Conservation (phyloP, 306 rosid genomes). For the Myrica gale region DNA sequence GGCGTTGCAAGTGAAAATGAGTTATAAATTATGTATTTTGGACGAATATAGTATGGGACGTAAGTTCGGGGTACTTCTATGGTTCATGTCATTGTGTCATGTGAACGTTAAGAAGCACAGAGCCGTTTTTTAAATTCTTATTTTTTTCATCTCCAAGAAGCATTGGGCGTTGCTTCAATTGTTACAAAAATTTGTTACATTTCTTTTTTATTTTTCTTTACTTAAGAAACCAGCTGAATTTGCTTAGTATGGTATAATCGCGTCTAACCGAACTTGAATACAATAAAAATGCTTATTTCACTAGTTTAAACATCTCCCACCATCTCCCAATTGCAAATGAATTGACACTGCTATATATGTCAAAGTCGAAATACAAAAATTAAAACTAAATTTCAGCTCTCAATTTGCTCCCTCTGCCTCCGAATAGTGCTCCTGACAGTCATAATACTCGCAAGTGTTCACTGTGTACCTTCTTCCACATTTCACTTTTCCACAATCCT, state of each 20-base stretch:
- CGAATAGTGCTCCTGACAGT: constrained; percentile 69
- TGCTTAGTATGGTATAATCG: background rate
- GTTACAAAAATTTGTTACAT: too few relatives aligned
- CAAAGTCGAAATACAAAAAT: background rate
- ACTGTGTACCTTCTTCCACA: constrained; percentile 67
- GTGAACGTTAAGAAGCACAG: too few relatives aligned
- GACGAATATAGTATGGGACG: too few relatives aligned
- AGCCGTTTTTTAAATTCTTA: too few relatives aligned
- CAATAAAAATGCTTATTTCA: background rate
- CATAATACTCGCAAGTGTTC: constrained; percentile 72
- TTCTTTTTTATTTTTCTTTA: background rate
- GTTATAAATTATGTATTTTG: too few relatives aligned
- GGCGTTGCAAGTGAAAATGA: too few relatives aligned
- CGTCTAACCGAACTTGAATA: constrained; percentile 2
- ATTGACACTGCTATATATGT: background rate
- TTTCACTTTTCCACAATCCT: constrained; percentile 82
- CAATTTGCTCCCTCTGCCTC: constrained; percentile 84
- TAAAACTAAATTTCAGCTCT: constrained; percentile 31
- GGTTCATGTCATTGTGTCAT: too few relatives aligned
- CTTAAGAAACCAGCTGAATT: too few relatives aligned
- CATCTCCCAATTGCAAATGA: background rate
- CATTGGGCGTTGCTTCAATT: too few relatives aligned
- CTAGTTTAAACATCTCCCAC: constrained; percentile 3
- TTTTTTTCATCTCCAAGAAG: too few relatives aligned
- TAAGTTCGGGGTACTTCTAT: too few relatives aligned